Evolutionary conservation across 139 green algal genomes (phyloP), one percentile per base, ranked within the genome.

Genomic region (Deuterostichococcus epilithicus): DNA sequence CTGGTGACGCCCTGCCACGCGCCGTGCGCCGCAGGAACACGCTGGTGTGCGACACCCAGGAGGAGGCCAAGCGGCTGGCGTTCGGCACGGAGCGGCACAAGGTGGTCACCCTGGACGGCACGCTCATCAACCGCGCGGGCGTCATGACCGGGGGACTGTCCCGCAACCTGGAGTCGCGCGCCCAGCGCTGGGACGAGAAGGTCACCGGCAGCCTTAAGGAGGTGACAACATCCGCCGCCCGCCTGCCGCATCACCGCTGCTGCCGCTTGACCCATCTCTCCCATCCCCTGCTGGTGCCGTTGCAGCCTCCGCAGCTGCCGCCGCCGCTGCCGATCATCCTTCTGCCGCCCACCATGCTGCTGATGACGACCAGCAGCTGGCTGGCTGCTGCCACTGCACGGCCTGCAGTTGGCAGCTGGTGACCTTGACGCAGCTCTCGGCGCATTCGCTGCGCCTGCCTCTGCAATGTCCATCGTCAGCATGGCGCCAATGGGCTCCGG

Each of bases 21-120:
- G 5, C 20, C 2, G 0, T 76, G 38, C 28, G 73, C 5, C 80
- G 75, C 85, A 93, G 91, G 63, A 94, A 92, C 85, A 96, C 95
- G 1, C 70, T 99, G 23, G 90, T 99, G 35, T 97, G 91, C 37
- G 93, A 99, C 37, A 91, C 74, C 0, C 69, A 93, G 33, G 82
- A 95, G 28, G 91, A 97, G 81, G 94, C 93, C 3, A 89, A 84
- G 44, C 20, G 74, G 30, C 82, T 98, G 68, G 91, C 89, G 6
- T 97, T 89, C 76, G 75, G 72, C 28, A 26, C 70, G 0, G 74
- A 86, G 52, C 37, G 86, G 30, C 88, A 92, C 77, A 94, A 95
- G 86, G 88, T 95, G 37, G 91, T 97, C 5, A 76, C 87, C 22
- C 35, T 92, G 45, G 93, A 97, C 77, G 96, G 96, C 44, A 98